Evolutionary conservation across 2,329 filamentous ascomycete genomes (phyloP), one percentile per base, ranked within the genome.

Genomic region (Sclerotiophoma versabilis): DNA sequence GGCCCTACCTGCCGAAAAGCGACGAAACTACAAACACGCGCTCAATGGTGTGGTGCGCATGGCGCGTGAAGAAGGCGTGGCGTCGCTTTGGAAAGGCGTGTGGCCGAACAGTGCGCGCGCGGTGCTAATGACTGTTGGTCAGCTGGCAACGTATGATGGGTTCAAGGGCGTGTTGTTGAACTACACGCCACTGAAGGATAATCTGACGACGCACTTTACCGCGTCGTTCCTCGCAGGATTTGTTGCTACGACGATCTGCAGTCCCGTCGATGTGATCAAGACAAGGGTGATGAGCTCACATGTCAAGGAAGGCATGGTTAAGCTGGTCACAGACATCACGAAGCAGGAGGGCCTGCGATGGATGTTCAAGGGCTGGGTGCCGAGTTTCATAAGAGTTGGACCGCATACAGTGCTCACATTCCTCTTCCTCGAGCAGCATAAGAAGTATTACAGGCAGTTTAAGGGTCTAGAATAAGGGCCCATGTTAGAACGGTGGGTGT

Each of bases 301-400:
- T 11, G 70, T 84, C 59, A 76, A 75, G 29, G 75, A 83, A 60
- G 80, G 83, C 22, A 76, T 95, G 25, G 60, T 84, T 3, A 79
- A 78, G 50, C 74, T 92, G 19, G 76, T 96, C 48, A 76, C 79
- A 34, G 86, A 90, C 37, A 87, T 93, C 26, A 90, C 87, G 60
- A 82, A 80, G 49, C 78, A 83, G 15, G 90, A 96, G 70, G 92
- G 92, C 1, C 73, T 90, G 43, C 77, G 82, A 37, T 96, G 92
- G 92, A 88, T 93, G 83, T 96, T 96, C 77, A 90, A 91, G 75
- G 92, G 92, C 57, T 96, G 91, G 91, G 86, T 93, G 39, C 92
- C 92, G n/a, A 87, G 85, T 70, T 88, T 88, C 62, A 85, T 88
- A 51, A 80, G 86, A 7, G 72, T 88, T 17, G 86, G 86, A 2